Percentiles rank a stretch among this genome's conserved stretches.
Evolutionary conservation across 371 early-diverging fungal species (phyloP).

Genomic region (Syncephalastrum monosporum): DNA sequence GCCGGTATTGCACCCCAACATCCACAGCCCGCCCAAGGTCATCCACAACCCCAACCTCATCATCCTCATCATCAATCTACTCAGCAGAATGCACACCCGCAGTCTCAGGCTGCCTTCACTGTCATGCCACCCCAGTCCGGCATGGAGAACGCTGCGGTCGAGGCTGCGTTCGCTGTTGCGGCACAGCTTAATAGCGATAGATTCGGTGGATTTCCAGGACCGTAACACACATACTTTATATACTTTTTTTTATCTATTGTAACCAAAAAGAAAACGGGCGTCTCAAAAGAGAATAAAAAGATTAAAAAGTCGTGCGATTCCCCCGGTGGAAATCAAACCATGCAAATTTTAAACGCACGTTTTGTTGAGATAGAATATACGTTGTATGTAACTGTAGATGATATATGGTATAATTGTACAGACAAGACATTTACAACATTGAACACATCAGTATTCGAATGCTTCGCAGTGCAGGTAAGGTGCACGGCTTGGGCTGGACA

Average conservation of each 20-base stretch:
- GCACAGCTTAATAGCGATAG: not conserved
- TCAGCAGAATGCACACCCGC: slow-evolving; percentile 5
- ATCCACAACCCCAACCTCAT: not conserved
- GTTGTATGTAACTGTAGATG: slow-evolving; percentile 4
- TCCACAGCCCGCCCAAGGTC: slow-evolving; percentile 1
- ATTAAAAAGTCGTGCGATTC: no score
- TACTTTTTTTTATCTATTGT: no score
- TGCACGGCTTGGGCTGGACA: slow-evolving; percentile 6
- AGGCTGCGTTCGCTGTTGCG: slow-evolving; percentile 7
- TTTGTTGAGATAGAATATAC: not conserved
- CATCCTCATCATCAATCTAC: slow-evolving; percentile 4
- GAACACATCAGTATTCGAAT: slow-evolving; percentile 30
- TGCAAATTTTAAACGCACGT: not conserved
- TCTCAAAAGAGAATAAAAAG: not conserved
- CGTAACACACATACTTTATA: not conserved
- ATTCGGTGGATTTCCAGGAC: not conserved
- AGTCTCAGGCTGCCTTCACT: not conserved
- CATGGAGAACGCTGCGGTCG: not conserved
- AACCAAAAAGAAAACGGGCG: no score
- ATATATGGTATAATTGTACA: slow-evolving; percentile 6
- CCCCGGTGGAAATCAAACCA: slow-evolving; percentile 2
- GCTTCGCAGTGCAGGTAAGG: slow-evolving; percentile 37
- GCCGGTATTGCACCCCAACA: no score
- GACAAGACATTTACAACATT: not conserved
- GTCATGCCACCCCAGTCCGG: no score